Conservation (phyloP, 2,329 filamentous ascomycete species). For the Monilinia fructigena region DNA sequence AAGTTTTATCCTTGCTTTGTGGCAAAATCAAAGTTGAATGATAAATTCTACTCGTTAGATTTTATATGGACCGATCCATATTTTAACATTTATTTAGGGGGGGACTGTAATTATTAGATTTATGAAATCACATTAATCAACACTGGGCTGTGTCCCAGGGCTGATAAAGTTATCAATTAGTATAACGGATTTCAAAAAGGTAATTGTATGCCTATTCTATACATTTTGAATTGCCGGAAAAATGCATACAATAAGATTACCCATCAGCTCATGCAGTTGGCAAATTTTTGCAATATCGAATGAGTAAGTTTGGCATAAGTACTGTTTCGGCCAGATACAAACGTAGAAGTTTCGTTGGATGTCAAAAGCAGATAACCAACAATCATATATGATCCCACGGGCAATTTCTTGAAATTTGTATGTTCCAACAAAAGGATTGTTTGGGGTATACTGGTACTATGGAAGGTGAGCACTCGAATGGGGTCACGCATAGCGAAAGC, state of each 20-base stretch:
- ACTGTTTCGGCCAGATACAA: neutral
- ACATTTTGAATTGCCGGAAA: no score
- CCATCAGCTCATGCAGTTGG: neutral
- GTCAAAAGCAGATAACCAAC: neutral
- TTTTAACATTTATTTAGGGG: no score
- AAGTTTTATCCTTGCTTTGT: no score
- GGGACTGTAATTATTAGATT: neutral
- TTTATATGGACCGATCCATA: no score
- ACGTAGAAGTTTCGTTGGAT: neutral
- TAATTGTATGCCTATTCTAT: neutral
- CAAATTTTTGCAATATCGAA: neutral
- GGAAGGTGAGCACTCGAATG: no score
- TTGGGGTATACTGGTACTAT: neutral
- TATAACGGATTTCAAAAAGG: neutral
- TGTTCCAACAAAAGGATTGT: constrained; percentile 4
- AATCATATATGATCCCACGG: neutral
- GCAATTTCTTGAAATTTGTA: neutral
- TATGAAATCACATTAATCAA: neutral
- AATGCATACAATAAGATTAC: neutral
- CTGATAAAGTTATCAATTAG: neutral
- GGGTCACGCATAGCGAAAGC: no score
- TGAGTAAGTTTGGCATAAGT: neutral
- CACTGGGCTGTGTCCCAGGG: neutral
- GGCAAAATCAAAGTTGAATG: no score
- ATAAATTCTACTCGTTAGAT: no score